Evolutionary conservation across 2,329 filamentous ascomycete species (phyloP).

Genomic region (Orbilia quercus): DNA sequence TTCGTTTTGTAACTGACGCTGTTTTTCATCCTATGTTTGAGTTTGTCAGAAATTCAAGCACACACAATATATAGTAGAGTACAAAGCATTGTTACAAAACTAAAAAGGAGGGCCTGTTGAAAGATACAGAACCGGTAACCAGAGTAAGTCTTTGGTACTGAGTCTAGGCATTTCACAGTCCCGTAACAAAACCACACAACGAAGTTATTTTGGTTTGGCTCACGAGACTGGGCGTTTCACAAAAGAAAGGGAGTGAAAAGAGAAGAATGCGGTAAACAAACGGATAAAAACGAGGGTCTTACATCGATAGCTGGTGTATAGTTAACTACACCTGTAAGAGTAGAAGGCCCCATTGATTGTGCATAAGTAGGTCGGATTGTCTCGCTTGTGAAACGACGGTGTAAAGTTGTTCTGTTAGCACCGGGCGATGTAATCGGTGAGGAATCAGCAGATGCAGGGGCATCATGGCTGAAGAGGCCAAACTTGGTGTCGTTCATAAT

Average conservation of each 20-base stretch:
- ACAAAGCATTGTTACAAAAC: background rate
- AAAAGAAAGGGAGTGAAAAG: background rate
- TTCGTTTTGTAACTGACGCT: constrained; percentile 65
- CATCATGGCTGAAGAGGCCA: constrained; percentile 46
- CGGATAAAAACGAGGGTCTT: constrained; percentile 4
- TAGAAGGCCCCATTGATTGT: constrained; percentile 17
- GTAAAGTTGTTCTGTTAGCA: constrained; percentile 46
- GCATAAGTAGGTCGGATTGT: constrained; percentile 46
- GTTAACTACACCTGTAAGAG: constrained; percentile 7
- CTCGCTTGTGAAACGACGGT: constrained; percentile 51
- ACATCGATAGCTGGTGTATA: constrained; percentile 35
- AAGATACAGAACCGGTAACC: too few relatives aligned
- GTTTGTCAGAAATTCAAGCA: constrained; percentile 7
- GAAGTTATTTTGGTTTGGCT: too few relatives aligned
- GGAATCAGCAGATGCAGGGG: constrained; percentile 38
- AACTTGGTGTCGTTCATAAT: constrained; percentile 54
- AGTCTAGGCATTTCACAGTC: too few relatives aligned
- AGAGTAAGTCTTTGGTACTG: too few relatives aligned
- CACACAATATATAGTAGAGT: background rate
- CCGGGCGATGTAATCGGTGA: constrained; percentile 52
- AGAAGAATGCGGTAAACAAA: background rate
- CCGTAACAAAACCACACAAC: too few relatives aligned
- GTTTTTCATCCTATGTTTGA: constrained; percentile 47
- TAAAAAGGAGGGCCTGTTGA: background rate
- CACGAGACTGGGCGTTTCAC: too few relatives aligned